phyloP scores from a whole-genome alignment of 306 rosid species.

The Cucumis hystrix region DNA sequence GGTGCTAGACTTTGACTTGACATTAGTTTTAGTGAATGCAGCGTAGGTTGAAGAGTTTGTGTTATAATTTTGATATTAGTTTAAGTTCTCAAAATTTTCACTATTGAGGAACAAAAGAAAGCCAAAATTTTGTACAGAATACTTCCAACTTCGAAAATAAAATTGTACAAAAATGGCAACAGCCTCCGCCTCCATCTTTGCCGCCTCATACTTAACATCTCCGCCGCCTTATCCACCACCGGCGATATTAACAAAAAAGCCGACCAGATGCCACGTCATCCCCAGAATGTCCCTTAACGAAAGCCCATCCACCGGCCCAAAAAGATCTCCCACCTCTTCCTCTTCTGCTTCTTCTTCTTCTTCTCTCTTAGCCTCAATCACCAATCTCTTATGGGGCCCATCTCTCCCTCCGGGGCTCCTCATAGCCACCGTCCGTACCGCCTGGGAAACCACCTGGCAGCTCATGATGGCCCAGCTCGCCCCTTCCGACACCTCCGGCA shows the following conservation, averaged over 20 bases:
- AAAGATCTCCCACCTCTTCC: slow-evolving; percentile 7
- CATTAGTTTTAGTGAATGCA: no score
- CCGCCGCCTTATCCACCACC: slow-evolving; percentile 9
- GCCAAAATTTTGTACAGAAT: no score
- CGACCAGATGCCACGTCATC: slow-evolving; percentile 1
- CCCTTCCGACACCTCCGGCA: slow-evolving; percentile 67
- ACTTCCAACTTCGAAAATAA: neutral
- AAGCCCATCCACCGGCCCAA: slow-evolving; percentile 2
- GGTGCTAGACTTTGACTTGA: no score
- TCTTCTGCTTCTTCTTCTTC: slow-evolving; percentile 11
- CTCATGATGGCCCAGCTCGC: slow-evolving; percentile 94
- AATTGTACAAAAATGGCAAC: neutral
- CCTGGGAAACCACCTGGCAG: slow-evolving; percentile 80
- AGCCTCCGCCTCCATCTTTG: neutral
- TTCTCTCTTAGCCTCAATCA: slow-evolving; percentile 26
- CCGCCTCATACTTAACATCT: slow-evolving; percentile 4
- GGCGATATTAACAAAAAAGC: neutral
- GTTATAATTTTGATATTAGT: no score
- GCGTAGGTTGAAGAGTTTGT: no score
- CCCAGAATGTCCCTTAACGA: slow-evolving; percentile 37
- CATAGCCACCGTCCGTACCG: slow-evolving; percentile 60
- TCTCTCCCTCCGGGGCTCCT: slow-evolving; percentile 78
- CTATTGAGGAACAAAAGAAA: no score
- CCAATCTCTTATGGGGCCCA: slow-evolving; percentile 82
- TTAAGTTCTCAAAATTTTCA: no score